Conservation (phyloP, 140 eudicot genomes). For the Flaveria floridana region DNA sequence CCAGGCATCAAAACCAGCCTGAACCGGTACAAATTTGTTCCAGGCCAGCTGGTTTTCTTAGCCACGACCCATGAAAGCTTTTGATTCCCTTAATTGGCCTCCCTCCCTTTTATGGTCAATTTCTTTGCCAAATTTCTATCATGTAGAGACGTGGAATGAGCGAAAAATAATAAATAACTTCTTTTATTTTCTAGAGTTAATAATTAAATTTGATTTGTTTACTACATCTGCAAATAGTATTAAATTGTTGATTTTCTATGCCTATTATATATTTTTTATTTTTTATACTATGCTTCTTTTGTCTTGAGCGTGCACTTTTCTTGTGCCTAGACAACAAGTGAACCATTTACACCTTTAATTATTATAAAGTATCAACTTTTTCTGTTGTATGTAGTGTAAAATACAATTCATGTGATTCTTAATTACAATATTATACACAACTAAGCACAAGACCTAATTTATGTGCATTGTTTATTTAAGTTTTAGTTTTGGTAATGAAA, state of each 20-base stretch:
- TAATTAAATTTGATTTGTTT: not conserved
- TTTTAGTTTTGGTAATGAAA: not conserved
- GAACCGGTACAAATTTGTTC: too few species aligned
- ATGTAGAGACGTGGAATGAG: not conserved
- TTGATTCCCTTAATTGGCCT: not conserved
- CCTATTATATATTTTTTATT: not conserved
- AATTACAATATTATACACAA: not conserved
- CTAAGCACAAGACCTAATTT: not conserved
- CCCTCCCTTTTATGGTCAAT: not conserved
- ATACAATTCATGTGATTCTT: not conserved
- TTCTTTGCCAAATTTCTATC: not conserved
- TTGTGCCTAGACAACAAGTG: not conserved
- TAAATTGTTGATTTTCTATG: not conserved
- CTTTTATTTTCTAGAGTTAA: not conserved
- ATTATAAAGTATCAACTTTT: not conserved
- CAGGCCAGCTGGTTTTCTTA: too few species aligned
- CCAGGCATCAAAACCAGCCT: too few species aligned
- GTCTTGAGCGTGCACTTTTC: not conserved
- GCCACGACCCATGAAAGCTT: too few species aligned
- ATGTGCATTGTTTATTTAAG: not conserved
- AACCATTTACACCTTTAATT: not conserved
- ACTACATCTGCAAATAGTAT: not conserved
- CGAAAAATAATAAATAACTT: not conserved
- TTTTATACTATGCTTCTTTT: not conserved
- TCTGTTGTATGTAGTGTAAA: not conserved